Evolutionary conservation across 441 rosid genomes (phyloP).

Genomic region (Aleurites moluccanus): DNA sequence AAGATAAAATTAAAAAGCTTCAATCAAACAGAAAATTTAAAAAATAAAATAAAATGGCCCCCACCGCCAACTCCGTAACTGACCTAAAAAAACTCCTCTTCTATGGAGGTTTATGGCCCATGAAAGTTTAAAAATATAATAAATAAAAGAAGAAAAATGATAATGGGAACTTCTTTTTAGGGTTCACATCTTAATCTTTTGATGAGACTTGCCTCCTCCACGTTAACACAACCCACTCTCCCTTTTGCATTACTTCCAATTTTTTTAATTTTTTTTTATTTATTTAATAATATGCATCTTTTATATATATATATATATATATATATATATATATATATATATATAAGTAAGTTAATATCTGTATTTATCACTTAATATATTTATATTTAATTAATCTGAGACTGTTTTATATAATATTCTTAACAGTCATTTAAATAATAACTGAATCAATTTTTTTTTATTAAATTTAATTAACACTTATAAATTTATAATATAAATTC

Average conservation of each 20-base stretch:
- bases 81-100: constrained; percentile 14
- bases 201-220: constrained; percentile 56
- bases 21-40: neutral
- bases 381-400: too few relatives aligned
- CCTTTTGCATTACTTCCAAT: neutral
- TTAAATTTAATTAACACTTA: too few relatives aligned
- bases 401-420: too few relatives aligned
- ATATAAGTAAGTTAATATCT: too few relatives aligned
- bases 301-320: too few relatives aligned
- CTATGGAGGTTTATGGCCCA: neutral
- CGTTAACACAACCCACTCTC: constrained; percentile 25
- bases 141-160: constrained; percentile 1
- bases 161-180: constrained; percentile 75
- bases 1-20: neutral
- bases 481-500: too few relatives aligned
- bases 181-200: constrained; percentile 54
- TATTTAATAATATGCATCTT: too few relatives aligned
- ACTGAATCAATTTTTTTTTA: too few relatives aligned
- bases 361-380: neutral
- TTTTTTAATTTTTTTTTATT: neutral
- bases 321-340: too few relatives aligned
- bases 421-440: too few relatives aligned
- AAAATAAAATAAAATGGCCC: constrained; percentile 23
- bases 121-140: neutral
- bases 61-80: constrained; percentile 31